Conservation (phyloP, 2,329 filamentous ascomycete species). For the Cytospora leucostoma region DNA sequence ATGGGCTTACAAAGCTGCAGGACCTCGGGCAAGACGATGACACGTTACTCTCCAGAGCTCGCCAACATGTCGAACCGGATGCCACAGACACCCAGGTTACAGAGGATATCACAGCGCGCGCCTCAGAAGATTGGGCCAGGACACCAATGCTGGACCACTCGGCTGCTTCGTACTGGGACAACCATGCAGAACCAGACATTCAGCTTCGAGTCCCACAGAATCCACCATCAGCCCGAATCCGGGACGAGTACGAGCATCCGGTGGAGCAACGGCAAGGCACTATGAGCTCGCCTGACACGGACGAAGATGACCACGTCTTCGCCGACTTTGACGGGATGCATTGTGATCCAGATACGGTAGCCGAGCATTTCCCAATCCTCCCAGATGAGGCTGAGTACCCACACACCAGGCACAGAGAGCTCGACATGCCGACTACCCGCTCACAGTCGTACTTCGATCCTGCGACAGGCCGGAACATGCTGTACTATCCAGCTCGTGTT, state of each 20-base stretch:
- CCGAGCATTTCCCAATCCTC: slow-evolving; percentile 29
- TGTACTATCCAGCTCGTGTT: slow-evolving; percentile 93
- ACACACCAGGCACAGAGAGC: slow-evolving; percentile 29
- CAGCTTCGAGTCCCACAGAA: slow-evolving; percentile 21
- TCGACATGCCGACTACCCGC: slow-evolving; percentile 35
- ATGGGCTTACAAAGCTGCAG: slow-evolving; percentile 36
- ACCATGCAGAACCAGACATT: slow-evolving; percentile 10
- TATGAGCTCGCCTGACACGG: slow-evolving; percentile 60
- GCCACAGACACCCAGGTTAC: slow-evolving; percentile 29
- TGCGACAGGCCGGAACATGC: slow-evolving; percentile 74
- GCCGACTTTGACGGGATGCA: slow-evolving; percentile 82
- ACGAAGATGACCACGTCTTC: slow-evolving; percentile 69
- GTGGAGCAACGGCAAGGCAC: slow-evolving; percentile 49
- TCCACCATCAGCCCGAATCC: slow-evolving; percentile 24
- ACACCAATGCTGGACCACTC: slow-evolving; percentile 30
- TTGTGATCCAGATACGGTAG: slow-evolving; percentile 56
- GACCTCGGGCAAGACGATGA: slow-evolving; percentile 42
- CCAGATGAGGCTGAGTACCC: slow-evolving; percentile 28
- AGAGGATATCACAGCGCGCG: slow-evolving; percentile 23
- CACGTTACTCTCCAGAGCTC: slow-evolving; percentile 39
- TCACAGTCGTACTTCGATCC: slow-evolving; percentile 64
- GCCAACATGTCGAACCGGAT: slow-evolving; percentile 40
- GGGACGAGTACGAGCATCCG: slow-evolving; percentile 29
- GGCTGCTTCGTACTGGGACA: slow-evolving; percentile 24
- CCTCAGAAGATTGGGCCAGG: slow-evolving; percentile 15